Base-by-base conservation (phyloP, 1,284 basidiomycete genomes). In the Microbotryum intermedium region DNA sequence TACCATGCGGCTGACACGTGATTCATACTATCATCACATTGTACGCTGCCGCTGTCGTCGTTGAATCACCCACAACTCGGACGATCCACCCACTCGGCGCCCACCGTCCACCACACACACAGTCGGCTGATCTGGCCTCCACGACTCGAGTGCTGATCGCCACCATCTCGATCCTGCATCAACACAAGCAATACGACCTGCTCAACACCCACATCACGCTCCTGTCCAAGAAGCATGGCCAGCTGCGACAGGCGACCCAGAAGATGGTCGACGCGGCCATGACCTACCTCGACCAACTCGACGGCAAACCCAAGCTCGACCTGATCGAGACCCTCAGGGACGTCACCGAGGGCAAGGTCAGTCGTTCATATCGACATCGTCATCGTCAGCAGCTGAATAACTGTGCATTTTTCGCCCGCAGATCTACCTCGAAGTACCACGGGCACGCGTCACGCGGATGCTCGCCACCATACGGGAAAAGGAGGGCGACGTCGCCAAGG, bases 351-450 rank as follows among this genome's bases (percentile, higher is more conserved):
- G 94, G 94, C 61, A 98, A 97, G 84, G 91, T 87, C 68, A 60
- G 79, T 70, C 72, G 69, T 8, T 47, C 26, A 20, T 13, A 57
- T 44, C 10, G 25, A 34, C n/a, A 26, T 51, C 29, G 45, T 13
- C 23, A 18, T 20, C 13, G n/a, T 44, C n/a, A n/a, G n/a, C n/a
- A n/a, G n/a, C n/a, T 25, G 13, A 30, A 4, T 49, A 44, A 2
- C 21, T n/a, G 42, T 16, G 11, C 9, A 9, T 43, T 9, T 43
- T 20, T 20, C 20, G n/a, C 49, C 6, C 28, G n/a, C 69, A 94
- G 91, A 93, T 98, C 70, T 97, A 94, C 79, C 80, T 99, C 57
- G 95, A 99, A 79, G 92, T 97, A 5, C 92, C 91, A 42, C 83
- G 95, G 66, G 95, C 95, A 8, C 85, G 95, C 29, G 87, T 97